phyloP scores from a whole-genome alignment of 2,329 filamentous ascomycete genomes.

The Drechslerella coelobrocha region DNA sequence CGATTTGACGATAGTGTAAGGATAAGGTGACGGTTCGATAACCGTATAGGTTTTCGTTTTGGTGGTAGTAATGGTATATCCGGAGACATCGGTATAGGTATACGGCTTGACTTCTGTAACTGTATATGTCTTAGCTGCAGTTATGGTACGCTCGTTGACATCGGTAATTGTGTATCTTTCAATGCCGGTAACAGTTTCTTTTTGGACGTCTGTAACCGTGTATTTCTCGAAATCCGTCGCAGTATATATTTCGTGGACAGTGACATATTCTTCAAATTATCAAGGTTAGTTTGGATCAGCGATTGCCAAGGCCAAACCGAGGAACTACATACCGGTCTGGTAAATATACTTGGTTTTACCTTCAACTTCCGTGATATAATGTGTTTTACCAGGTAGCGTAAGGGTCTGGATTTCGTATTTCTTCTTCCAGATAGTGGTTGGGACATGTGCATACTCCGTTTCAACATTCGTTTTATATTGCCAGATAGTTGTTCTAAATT shows the following conservation, averaged over 20 bases:
- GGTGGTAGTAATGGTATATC: conserved; percentile 25
- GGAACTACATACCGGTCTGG: conserved; percentile 19
- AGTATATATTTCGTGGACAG: conserved; percentile 34
- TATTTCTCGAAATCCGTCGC: conserved; percentile 7
- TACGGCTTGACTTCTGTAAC: conserved; percentile 23
- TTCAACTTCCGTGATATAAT: conserved; percentile 39
- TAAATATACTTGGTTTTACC: conserved; percentile 43
- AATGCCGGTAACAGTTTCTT: conserved; percentile 18
- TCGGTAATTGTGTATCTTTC: too few species aligned
- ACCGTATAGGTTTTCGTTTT: conserved; percentile 32
- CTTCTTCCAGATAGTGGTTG: conserved; percentile 37
- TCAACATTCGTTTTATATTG: conserved; percentile 7
- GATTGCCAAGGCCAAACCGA: too few species aligned
- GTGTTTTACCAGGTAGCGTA: conserved; percentile 38
- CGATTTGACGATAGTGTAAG: too few species aligned
- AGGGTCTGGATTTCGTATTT: conserved; percentile 36
- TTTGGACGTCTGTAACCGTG: conserved; percentile 18
- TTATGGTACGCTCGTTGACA: too few species aligned
- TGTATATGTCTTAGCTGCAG: too few species aligned
- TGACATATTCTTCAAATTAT: conserved; percentile 18
- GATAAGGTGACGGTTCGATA: conserved; percentile 17
- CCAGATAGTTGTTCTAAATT: conserved; percentile 22
- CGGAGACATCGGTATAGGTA: conserved; percentile 26
- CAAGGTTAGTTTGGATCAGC: too few species aligned
- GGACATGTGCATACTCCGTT: conserved; percentile 26